Conservation (phyloP, 108 stramenopile species). For the Nitzschia palea region DNA sequence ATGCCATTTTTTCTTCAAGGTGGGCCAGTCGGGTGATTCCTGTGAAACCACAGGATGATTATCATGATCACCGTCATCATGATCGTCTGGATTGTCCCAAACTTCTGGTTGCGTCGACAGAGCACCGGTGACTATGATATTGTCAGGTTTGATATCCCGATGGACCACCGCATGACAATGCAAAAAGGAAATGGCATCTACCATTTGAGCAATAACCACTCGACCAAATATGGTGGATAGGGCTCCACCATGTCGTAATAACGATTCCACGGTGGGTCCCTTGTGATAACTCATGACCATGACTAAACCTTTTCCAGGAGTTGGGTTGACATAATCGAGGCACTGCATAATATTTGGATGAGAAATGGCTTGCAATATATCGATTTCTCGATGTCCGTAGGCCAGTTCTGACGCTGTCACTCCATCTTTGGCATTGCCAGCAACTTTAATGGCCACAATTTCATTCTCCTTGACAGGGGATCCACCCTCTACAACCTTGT, state of each 20-base stretch:
- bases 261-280: constrained; percentile 54
- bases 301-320: neutral
- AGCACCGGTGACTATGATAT: constrained; percentile 19
- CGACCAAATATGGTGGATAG: constrained; percentile 48
- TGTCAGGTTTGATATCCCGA: constrained; percentile 81
- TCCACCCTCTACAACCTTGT: neutral
- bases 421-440: constrained; percentile 13
- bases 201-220: constrained; percentile 55
- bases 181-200: constrained; percentile 60
- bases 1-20: constrained; percentile 40
- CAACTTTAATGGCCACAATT: constrained; percentile 46
- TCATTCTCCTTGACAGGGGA: neutral
- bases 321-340: constrained; percentile 37
- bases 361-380: constrained; percentile 45
- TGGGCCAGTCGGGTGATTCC: constrained; percentile 16
- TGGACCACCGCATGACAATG: constrained; percentile 76
- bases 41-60: neutral
- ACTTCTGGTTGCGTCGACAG: constrained; percentile 4
- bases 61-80: constrained; percentile 8
- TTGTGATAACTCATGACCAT: constrained; percentile 33
- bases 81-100: constrained; percentile 22
- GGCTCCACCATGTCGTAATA: constrained; percentile 63
- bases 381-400: constrained; percentile 48
- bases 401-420: constrained; percentile 1
- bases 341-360: constrained; percentile 74